Percentiles rank a stretch among this genome's conserved stretches.
phyloP scores from a whole-genome alignment of 2,329 filamentous ascomycete genomes.

The Exophiala sp. region DNA sequence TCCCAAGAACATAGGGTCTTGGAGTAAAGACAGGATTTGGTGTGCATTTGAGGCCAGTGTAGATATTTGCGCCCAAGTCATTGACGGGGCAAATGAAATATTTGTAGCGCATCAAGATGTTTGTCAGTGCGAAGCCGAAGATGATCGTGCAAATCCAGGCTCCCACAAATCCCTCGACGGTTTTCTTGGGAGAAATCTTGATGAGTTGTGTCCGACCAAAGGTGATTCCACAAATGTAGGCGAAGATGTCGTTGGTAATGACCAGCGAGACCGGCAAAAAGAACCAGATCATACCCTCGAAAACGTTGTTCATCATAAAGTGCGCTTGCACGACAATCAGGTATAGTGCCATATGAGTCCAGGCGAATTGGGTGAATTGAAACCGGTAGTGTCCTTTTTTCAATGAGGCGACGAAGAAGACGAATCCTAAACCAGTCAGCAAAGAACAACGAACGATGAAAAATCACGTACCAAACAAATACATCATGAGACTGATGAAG shows the following conservation, averaged over 20 bases:
- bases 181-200: slow-evolving; percentile 98
- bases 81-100: slow-evolving; percentile 99
- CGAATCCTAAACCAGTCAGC: slow-evolving; percentile 66
- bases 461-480: slow-evolving; percentile 75
- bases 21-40: slow-evolving; percentile 89
- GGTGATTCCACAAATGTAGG: slow-evolving; percentile 94
- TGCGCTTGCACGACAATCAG: slow-evolving; percentile 96
- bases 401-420: slow-evolving; percentile 93
- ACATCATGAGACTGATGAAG: slow-evolving; percentile 98
- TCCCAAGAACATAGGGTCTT: slow-evolving; percentile 68
- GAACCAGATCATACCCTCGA: slow-evolving; percentile 99
- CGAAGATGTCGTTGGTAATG: slow-evolving; percentile 98
- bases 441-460: background rate
- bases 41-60: slow-evolving; percentile 83
- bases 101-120: slow-evolving; percentile 81
- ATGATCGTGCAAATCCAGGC: slow-evolving; percentile 94
- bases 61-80: slow-evolving; percentile 88
- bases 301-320: slow-evolving; percentile 99
- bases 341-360: slow-evolving; percentile 99
- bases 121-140: slow-evolving; percentile 77
- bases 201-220: slow-evolving; percentile 96
- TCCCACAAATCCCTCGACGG: slow-evolving; percentile 91
- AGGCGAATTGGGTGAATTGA: slow-evolving; percentile 98
- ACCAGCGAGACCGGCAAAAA: slow-evolving; percentile 92
- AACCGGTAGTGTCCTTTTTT: slow-evolving; percentile 97